Conservation (phyloP, 2,329 filamentous ascomycete genomes). For the Calonectria pauciramosa region DNA sequence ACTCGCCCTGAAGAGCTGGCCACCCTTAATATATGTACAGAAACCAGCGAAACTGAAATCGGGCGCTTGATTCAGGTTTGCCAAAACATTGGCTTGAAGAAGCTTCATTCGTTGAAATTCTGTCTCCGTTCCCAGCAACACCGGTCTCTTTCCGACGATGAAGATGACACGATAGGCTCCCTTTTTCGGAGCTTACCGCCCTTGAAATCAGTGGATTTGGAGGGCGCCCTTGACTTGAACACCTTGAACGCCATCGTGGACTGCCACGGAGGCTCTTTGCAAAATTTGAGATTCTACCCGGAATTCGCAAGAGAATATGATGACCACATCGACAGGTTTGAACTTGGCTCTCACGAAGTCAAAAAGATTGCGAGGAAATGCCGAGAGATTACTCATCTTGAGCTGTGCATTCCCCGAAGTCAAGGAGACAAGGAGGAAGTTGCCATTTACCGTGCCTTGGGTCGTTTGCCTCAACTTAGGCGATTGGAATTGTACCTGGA, state of each 20-base stretch:
- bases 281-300: not conserved
- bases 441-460: not conserved
- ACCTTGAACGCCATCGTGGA: not conserved
- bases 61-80: not conserved
- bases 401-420: not conserved
- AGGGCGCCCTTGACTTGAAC: not conserved
- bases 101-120: not conserved
- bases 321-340: too few relatives aligned
- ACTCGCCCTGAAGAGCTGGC: not conserved
- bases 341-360: not conserved
- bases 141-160: not conserved
- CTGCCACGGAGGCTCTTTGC: not conserved
- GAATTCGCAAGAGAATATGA: too few relatives aligned
- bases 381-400: not conserved
- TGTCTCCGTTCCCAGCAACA: not conserved
- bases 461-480: not conserved
- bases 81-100: not conserved
- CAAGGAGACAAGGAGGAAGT: not conserved
- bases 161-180: not conserved
- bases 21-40: not conserved
- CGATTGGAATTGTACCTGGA: not conserved
- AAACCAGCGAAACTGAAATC: not conserved
- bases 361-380: not conserved
- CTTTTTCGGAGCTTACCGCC: not conserved
- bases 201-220: not conserved